A percentile compares a stretch with the other conserved stretches of the same genome.
phyloP scores from a whole-genome alignment of 2,329 filamentous ascomycete genomes.

The Xylariaceae sp. region DNA sequence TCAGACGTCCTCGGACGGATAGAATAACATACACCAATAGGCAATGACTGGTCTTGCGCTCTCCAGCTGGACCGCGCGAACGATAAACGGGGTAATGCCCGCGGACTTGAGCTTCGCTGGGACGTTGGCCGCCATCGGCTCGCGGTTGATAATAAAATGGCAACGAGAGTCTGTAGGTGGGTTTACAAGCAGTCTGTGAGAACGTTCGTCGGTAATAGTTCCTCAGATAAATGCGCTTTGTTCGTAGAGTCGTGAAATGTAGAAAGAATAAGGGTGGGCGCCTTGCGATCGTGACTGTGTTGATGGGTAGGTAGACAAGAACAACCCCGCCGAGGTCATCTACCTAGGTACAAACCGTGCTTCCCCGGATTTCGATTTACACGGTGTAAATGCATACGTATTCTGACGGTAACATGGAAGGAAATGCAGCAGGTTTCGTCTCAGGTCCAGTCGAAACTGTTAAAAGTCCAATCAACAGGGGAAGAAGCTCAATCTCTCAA shows the following conservation, averaged over 20 bases:
- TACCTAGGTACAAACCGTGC: too few species aligned
- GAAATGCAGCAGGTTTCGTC: too few species aligned
- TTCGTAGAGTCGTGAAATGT: not conserved
- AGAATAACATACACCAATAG: conserved; percentile 76
- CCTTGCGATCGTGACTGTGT: not conserved
- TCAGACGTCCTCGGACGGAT: not conserved
- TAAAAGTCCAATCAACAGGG: too few species aligned
- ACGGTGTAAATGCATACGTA: too few species aligned
- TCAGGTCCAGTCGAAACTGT: too few species aligned
- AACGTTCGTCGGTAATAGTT: not conserved
- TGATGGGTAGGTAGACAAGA: not conserved
- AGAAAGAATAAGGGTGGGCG: not conserved
- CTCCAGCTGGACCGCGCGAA: conserved; percentile 78
- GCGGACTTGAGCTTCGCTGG: conserved; percentile 70
- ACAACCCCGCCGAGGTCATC: not conserved
- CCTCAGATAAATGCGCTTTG: not conserved
- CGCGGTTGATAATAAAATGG: conserved; percentile 14
- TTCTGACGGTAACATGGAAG: too few species aligned
- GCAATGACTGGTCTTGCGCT: conserved; percentile 78
- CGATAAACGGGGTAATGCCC: conserved; percentile 78
- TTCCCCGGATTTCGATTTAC: too few species aligned
- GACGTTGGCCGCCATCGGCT: conserved; percentile 62
- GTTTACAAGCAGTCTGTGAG: not conserved
- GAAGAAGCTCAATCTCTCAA: too few species aligned
- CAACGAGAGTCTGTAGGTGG: not conserved